Base-by-base conservation (phyloP, 805 yeast genomes). In the Sugiyamaella qingdaonensis region DNA sequence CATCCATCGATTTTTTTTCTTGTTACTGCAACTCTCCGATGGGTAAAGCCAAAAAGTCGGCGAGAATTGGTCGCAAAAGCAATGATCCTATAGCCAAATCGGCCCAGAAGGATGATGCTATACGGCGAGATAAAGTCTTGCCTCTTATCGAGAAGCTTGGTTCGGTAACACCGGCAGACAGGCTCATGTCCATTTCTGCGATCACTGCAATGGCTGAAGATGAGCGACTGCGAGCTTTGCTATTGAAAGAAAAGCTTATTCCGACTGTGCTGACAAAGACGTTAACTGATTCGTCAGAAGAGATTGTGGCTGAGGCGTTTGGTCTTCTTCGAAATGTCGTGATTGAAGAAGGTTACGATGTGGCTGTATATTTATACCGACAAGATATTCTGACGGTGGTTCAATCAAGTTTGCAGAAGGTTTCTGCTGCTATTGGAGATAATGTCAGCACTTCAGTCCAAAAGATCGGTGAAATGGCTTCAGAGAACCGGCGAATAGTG, bases 281-380 rank as follows among this genome's bases (percentile, higher is more conserved):
- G 31, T 68, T 91, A 19, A 79, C 78, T 44, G 96, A 88, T 64
- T 64, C 76, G 18, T 77, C 84, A 58, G 84, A 82, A 52, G 96
- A 89, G 59, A 80, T 88, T 44, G 85, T 87, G 16, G 86, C 86
- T 18, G 95, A 86, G 61, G 76, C 92, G 1, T 84, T 81, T 61
- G 97, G 96, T 1, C 72, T 92, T 21, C 71, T 94, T 57, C 78
- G 96, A 65, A 89, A 86, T 64, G 64, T 92, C 52, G 84, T 86
- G 2, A 75, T 88, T 50, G 96, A 88, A 64, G 96, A 90, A 69
- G 97, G 97, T 18, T 84, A 88, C 61, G 95, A 88, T 58, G 78
- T 88, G 35, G 81, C 89, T 27, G 78, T 80, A 18, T 81, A 79
- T 66, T 67, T 87, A 51, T 86, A 95, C 87, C 79, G 97, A 64